Base-by-base conservation (phyloP, 2,329 filamentous ascomycete species). In the Ophiostoma tasmaniense region DNA sequence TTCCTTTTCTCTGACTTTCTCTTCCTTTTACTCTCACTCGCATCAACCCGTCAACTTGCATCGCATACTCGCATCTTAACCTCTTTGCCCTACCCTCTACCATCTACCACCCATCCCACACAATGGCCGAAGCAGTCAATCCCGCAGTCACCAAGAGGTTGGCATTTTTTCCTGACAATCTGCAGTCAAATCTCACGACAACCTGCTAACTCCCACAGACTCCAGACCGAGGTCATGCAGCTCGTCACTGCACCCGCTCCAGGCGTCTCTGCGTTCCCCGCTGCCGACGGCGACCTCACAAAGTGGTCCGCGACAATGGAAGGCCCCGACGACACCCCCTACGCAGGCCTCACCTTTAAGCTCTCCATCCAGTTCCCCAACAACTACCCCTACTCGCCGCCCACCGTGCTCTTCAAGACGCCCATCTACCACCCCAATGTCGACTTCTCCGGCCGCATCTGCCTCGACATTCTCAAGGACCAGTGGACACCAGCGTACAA, bases 401-500 rank as follows among this genome's bases (percentile, higher is more conserved):
- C 95, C 0, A 92, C 90, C 2, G 95, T 99, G 22, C 85, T 97
- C 70, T 99, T 97, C 88, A 96, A 93, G 83, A 99, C 96, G 7
- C 95, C 95, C 50, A 97, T 99, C 80, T 99, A 98, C 84, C 95
- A 99, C 80, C 95, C 95, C 68, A 99, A 99, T 75, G 92, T 99
- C 74, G 95, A 99, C 81, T 97, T 99, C 82, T 93, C 91, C 3
- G 95, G 95, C 55, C 87, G 95, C 69, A 99, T 99, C 80, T 99
- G 95, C 79, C 85, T 99, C 71, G 96, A 99, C 77, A 99, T 99
- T 74, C 84, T 99, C 73, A 98, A 97, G 85, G 95, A 98, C 80
- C 97, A 97, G 82, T 99, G 95, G 95, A 97, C 93, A 70, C 93
- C 95, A 22, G 93, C 96, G 61, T 96, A 97, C 85, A 98, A 98